Evolutionary conservation across 768 basidiomycete genomes (phyloP).

Genomic region (Sporobolomyces phaffii): DNA sequence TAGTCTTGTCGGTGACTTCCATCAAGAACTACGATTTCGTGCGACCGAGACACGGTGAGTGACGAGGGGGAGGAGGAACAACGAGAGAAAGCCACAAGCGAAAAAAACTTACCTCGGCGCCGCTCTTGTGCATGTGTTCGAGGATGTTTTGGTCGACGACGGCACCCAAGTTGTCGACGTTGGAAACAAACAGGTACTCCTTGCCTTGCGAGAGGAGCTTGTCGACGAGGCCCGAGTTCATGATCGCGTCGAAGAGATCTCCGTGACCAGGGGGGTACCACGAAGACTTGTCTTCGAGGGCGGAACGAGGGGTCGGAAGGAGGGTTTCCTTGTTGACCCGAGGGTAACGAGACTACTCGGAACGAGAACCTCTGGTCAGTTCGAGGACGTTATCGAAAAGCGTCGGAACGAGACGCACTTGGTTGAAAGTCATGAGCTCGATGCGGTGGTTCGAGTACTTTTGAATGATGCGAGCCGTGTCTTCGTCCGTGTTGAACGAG

Average conservation of each 20-base stretch:
- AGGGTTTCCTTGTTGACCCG: slow-evolving; percentile 84
- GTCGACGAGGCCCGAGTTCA: slow-evolving; percentile 84
- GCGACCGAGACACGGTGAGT: neutral
- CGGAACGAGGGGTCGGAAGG: slow-evolving; percentile 71
- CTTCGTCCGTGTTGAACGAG: slow-evolving; percentile 96
- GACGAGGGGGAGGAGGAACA: neutral
- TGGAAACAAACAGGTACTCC: slow-evolving; percentile 95
- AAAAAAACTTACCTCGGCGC: slow-evolving; percentile 59
- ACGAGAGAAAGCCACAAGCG: neutral
- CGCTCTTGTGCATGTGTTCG: slow-evolving; percentile 69
- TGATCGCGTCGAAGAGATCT: slow-evolving; percentile 86
- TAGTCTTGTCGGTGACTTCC: slow-evolving; percentile 90
- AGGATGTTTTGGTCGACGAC: slow-evolving; percentile 73
- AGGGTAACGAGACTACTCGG: slow-evolving; percentile 71
- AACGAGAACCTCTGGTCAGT: slow-evolving; percentile 50
- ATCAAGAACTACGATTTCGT: slow-evolving; percentile 33
- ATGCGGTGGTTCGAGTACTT: slow-evolving; percentile 94
- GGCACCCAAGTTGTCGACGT: slow-evolving; percentile 93
- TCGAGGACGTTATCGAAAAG: neutral
- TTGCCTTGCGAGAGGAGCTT: slow-evolving; percentile 84
- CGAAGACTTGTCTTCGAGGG: slow-evolving; percentile 74
- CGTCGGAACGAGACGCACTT: slow-evolving; percentile 2
- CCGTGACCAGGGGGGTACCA: slow-evolving; percentile 99
- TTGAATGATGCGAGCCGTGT: slow-evolving; percentile 91
- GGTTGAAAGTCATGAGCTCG: slow-evolving; percentile 58